phyloP scores from a whole-genome alignment of 177 flowering plant genomes.

The Vitis hybrid region DNA sequence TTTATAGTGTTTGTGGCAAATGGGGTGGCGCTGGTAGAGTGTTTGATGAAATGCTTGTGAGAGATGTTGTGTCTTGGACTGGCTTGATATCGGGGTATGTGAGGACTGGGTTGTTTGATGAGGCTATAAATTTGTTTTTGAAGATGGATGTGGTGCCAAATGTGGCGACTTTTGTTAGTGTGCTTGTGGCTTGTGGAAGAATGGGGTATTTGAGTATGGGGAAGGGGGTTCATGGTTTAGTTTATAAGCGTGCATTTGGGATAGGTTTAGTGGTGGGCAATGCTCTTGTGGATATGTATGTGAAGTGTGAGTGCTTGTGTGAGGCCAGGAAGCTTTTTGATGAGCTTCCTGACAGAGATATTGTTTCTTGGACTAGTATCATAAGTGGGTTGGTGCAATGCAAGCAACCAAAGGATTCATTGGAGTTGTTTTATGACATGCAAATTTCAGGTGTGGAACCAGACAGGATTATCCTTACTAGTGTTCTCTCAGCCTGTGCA shows the following conservation, averaged over 20 bases:
- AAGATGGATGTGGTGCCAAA: slow-evolving; percentile 56
- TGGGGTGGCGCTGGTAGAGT: slow-evolving; percentile 27
- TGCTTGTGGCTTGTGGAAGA: slow-evolving; percentile 44
- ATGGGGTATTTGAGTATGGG: slow-evolving; percentile 35
- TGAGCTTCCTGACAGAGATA: slow-evolving; percentile 41
- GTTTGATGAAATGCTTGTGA: slow-evolving; percentile 57
- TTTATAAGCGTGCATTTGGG: slow-evolving; percentile 25
- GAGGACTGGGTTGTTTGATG: slow-evolving; percentile 32
- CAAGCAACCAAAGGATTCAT: slow-evolving; percentile 38
- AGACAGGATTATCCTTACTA: slow-evolving; percentile 45
- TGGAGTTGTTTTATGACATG: slow-evolving; percentile 42
- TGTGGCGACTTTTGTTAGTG: slow-evolving; percentile 39
- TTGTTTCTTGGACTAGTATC: slow-evolving; percentile 59
- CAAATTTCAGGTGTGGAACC: slow-evolving; percentile 39
- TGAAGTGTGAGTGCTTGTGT: slow-evolving; percentile 36
- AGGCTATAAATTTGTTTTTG: slow-evolving; percentile 34
- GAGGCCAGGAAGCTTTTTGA: slow-evolving; percentile 42
- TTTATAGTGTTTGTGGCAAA: slow-evolving; percentile 45
- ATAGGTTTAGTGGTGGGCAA: slow-evolving; percentile 29
- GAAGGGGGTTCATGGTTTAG: slow-evolving; percentile 42
- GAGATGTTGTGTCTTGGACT: slow-evolving; percentile 60
- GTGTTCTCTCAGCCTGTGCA: slow-evolving; percentile 67
- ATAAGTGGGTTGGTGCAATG: slow-evolving; percentile 51
- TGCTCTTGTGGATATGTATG: slow-evolving; percentile 61
- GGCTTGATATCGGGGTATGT: slow-evolving; percentile 50